Conservation (phyloP, 768 basidiomycete genomes). For the Suillus subalutaceus region DNA sequence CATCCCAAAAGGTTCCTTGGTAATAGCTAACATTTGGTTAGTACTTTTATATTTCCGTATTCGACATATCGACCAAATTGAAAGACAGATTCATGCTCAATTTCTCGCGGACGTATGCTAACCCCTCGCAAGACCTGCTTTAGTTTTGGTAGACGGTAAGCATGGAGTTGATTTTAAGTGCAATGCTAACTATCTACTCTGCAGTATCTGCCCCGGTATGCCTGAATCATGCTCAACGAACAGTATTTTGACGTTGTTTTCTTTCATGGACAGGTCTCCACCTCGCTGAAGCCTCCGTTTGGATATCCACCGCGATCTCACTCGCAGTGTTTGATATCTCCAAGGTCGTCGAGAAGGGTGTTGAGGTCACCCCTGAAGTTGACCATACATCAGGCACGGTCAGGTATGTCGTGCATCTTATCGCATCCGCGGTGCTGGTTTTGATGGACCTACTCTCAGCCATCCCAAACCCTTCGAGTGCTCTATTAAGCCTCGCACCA, state of each 20-base stretch:
- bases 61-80: constrained; percentile 5
- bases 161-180: constrained; percentile 16
- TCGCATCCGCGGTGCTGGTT: not conserved
- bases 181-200: constrained; percentile 10
- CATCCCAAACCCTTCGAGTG: constrained; percentile 70
- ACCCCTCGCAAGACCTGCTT: constrained; percentile 63
- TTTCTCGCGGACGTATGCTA: constrained; percentile 44
- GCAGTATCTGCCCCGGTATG: constrained; percentile 33
- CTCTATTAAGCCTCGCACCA: constrained; percentile 60
- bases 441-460: constrained; percentile 29
- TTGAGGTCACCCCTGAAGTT: constrained; percentile 53
- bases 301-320: constrained; percentile 44
- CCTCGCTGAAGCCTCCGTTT: constrained; percentile 55
- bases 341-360: constrained; percentile 47
- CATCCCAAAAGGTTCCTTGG: constrained; percentile 50
- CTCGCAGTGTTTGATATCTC: constrained; percentile 52
- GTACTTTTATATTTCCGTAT: constrained; percentile 14
- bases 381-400: constrained; percentile 66
- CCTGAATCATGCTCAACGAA: not conserved
- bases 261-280: constrained; percentile 43
- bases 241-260: constrained; percentile 12
- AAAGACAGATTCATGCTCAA: constrained; percentile 33
- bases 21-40: constrained; percentile 29
- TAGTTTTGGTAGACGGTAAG: constrained; percentile 67
- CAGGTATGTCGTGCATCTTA: constrained; percentile 41